These are phyloP conservation scores for Prunella vulgaris DNA, from an alignment of 257 asterid genomes.

Conservation along the genomic window DNA sequence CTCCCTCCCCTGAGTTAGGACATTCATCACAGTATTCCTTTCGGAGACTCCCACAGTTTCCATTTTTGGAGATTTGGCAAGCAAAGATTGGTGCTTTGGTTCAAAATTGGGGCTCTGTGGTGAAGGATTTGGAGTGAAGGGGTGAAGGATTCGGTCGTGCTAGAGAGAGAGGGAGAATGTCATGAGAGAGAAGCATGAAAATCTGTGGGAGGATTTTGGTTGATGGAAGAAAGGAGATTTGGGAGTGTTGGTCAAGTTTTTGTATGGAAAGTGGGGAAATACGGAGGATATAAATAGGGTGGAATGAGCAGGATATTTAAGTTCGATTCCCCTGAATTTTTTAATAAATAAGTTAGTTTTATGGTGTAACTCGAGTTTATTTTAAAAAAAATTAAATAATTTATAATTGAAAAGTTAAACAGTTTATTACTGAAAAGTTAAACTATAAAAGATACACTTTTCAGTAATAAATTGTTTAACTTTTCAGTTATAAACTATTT, in stretches of 20 bases:
- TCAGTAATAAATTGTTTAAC: no score
- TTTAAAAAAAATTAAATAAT: no score
- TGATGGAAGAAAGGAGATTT: no score
- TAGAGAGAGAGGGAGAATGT: neutral
- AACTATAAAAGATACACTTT: no score
- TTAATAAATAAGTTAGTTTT: no score
- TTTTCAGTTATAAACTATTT: no score
- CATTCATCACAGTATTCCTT: constrained; percentile 29
- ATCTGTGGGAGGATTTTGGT: no score
- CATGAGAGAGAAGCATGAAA: neutral
- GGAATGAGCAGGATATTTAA: no score
- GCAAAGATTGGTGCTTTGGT: neutral
- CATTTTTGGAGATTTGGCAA: constrained; percentile 26
- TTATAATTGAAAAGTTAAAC: no score
- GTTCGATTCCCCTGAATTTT: no score
- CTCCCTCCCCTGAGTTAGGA: constrained; percentile 62
- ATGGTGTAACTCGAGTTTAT: no score
- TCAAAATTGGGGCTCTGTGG: neutral
- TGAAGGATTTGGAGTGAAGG: constrained; percentile 12
- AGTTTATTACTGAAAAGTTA: no score
- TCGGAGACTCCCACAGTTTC: constrained; percentile 32
- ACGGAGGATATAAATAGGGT: neutral
- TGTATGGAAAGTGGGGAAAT: constrained; percentile 16
- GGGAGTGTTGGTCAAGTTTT: neutral
- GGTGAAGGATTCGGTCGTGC: constrained; percentile 21